phyloP scores from a whole-genome alignment of 352 stramenopile species.

The Aphanomyces invadans region DNA sequence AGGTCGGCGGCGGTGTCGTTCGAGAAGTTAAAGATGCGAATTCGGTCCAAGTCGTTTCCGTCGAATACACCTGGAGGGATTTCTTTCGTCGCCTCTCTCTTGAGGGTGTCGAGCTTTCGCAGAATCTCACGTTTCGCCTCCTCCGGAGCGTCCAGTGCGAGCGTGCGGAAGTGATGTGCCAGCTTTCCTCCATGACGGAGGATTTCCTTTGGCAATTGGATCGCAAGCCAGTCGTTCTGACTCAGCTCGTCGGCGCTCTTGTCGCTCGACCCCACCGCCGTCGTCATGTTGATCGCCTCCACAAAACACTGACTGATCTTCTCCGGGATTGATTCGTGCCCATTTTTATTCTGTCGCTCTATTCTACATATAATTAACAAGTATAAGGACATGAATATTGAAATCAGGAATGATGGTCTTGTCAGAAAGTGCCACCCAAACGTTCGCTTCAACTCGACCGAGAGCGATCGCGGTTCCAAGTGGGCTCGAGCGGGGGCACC shows the following conservation, averaged over 20 bases:
- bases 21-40: conserved; percentile 9
- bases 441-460: too few relatives aligned
- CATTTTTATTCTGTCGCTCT: not conserved
- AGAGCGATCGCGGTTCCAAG: too few relatives aligned
- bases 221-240: conserved; percentile 2
- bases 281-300: not conserved
- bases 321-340: not conserved
- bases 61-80: not conserved
- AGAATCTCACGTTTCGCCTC: not conserved
- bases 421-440: too few relatives aligned
- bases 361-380: not conserved
- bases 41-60: conserved; percentile 17
- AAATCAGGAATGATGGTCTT: too few relatives aligned
- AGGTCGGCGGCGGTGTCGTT: not conserved
- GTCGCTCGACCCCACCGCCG: not conserved
- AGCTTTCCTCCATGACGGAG: conserved; percentile 3
- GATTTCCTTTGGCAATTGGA: conserved; percentile 7
- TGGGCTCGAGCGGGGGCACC: too few relatives aligned
- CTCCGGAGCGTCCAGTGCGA: not conserved
- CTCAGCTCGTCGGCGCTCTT: not conserved
- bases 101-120: not conserved
- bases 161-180: conserved; percentile 1
- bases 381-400: not conserved
- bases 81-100: conserved; percentile 4
- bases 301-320: not conserved